These are phyloP conservation scores for Symbiodinium natans DNA, from an alignment of 73 alveolate species.

Conservation along the genomic window DNA sequence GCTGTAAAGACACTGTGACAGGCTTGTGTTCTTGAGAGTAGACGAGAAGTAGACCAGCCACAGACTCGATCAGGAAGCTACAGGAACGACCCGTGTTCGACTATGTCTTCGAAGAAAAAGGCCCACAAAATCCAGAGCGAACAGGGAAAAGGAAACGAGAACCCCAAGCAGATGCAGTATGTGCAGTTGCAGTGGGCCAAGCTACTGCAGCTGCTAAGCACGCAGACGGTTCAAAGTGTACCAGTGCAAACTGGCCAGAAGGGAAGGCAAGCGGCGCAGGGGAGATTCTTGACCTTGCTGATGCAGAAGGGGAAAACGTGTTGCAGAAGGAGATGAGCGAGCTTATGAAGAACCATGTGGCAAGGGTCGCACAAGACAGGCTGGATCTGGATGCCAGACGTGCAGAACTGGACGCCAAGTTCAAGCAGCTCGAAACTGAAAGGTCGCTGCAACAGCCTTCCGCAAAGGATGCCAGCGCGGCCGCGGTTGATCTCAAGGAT, in stretches of 20 bases:
- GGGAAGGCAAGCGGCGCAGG: not conserved
- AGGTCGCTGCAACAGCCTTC: not conserved
- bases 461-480: not conserved
- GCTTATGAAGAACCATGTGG: not conserved
- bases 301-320: not conserved
- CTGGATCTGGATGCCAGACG: conserved; percentile 1
- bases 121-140: not conserved
- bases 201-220: not conserved
- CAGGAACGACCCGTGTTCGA: conserved; percentile 4
- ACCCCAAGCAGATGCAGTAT: conserved; percentile 1
- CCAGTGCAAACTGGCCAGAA: not conserved
- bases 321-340: not conserved
- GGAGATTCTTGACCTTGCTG: not conserved
- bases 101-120: not conserved
- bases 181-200: conserved; percentile 5
- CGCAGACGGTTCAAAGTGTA: not conserved
- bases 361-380: not conserved
- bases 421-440: not conserved
- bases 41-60: too few relatives aligned
- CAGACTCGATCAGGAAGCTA: not conserved
- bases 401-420: not conserved
- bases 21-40: too few relatives aligned
- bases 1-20: too few relatives aligned
- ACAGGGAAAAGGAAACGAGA: not conserved
- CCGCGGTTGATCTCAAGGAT: not conserved